Evolutionary conservation across 305 asterid species (phyloP).

Genomic region (Fraxinus velutina): DNA sequence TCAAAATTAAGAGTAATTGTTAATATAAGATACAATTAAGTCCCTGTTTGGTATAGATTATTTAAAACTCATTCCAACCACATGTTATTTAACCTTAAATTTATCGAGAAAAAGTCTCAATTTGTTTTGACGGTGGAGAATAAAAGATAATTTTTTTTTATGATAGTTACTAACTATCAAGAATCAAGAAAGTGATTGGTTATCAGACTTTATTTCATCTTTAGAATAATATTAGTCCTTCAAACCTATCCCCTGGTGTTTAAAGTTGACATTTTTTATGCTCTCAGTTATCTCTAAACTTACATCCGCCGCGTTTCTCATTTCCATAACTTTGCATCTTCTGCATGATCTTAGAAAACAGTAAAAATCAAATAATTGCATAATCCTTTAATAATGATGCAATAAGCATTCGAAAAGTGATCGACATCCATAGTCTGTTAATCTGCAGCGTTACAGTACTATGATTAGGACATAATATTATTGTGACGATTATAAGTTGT

Average conservation of each 20-base stretch:
- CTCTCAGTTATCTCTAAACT: neutral
- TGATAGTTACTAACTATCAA: neutral
- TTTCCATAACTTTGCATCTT: neutral
- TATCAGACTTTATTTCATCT: neutral
- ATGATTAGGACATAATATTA: neutral
- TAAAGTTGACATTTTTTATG: neutral
- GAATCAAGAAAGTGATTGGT: neutral
- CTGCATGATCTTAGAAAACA: neutral
- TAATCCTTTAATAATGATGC: neutral
- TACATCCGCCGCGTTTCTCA: conserved; percentile 26
- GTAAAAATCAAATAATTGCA: neutral
- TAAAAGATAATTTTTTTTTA: neutral
- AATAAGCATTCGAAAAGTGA: neutral
- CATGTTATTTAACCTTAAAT: neutral
- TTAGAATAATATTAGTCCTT: neutral
- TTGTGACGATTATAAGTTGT: neutral
- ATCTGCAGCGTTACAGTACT: neutral
- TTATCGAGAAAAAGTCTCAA: neutral
- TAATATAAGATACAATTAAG: neutral
- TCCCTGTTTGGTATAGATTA: neutral
- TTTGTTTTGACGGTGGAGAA: neutral
- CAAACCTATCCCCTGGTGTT: neutral
- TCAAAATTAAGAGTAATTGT: neutral
- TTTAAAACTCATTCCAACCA: neutral
- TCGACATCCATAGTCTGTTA: neutral